Evolutionary conservation across 164 flowering plant species (phyloP), one percentile per base, ranked within the genome.

Genomic region (Houttuynia cordata): DNA sequence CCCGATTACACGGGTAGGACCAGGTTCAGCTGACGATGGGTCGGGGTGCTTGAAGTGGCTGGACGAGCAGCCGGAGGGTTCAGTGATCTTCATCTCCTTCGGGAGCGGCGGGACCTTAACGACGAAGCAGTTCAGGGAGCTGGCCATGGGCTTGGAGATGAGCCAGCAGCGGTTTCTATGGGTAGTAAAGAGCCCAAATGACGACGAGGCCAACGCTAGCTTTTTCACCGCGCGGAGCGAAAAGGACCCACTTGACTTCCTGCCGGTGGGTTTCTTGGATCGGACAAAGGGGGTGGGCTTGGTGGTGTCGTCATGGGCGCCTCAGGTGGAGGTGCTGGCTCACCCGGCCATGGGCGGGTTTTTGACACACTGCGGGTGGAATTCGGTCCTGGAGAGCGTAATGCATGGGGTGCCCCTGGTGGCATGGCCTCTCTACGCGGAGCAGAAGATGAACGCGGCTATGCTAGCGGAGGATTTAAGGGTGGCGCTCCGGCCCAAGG

Each of bases 401-500:
- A 63, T 71, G 8, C 34, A 73, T 23, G 79, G 83, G 0, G 69
- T 76, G 30, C 83, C 83, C 1, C 41, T 79, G 37, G 68, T 79
- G 40, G 74, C 77, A 0, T 79, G 83, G 83, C 83, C 83, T 0
- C 69, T 79, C 3, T 77, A 51, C 24, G 77, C 83, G 2, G 83
- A 79, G 67, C 83, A 79, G 20, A 70, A 57, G 13, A 71, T 74
- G 83, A 79, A 77, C 24, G 77, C 77, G 0, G 66, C 65, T 20
- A 63, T 77, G 67, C 25, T 79, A 10, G 41, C 21, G 10, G 76
- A 79, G 4, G 13, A n/a, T n/a, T n/a, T 75, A 20, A 55, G 60
- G 61, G 68, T 75, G 15, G 80, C 77, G 0, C 22, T 76, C 50
- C 66, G 69, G 58, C 69, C 71, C 1, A 60, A 67, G 18, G 37